A percentile compares a stretch with the other conserved stretches of the same genome.
These are phyloP conservation scores for Shiraia sp. DNA, from an alignment of 2,329 filamentous ascomycete genomes.

Conservation along the genomic window DNA sequence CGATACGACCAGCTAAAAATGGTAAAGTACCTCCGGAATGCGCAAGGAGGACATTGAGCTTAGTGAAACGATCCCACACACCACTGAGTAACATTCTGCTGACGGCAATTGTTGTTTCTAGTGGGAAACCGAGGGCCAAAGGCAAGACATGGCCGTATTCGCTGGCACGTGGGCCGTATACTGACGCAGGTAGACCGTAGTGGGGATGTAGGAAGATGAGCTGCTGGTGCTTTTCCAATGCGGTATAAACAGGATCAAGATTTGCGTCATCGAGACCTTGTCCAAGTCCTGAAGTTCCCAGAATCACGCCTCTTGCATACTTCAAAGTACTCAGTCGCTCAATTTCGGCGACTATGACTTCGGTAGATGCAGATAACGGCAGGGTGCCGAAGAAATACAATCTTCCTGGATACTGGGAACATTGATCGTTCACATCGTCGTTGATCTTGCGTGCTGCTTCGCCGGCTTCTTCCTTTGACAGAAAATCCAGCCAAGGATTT, in stretches of 20 bases:
- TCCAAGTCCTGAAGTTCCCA: slow-evolving; percentile 82
- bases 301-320: slow-evolving; percentile 81
- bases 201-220: slow-evolving; percentile 88
- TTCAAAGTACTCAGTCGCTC: slow-evolving; percentile 62
- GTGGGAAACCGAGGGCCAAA: slow-evolving; percentile 82
- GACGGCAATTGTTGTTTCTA: slow-evolving; percentile 91
- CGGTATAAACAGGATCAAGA: slow-evolving; percentile 72
- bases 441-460: slow-evolving; percentile 71
- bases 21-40: slow-evolving; percentile 89
- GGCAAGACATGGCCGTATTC: slow-evolving; percentile 86
- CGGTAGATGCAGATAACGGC: slow-evolving; percentile 69
- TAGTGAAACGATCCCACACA: slow-evolving; percentile 76
- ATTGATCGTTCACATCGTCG: slow-evolving; percentile 74
- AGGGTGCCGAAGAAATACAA: slow-evolving; percentile 84
- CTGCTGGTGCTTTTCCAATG: slow-evolving; percentile 66
- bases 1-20: slow-evolving; percentile 84
- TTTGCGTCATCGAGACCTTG: slow-evolving; percentile 76
- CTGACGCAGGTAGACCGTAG: slow-evolving; percentile 79
- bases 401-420: slow-evolving; percentile 65
- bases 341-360: slow-evolving; percentile 68
- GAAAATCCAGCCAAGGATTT: slow-evolving; percentile 93
- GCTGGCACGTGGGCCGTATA: slow-evolving; percentile 75
- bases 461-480: slow-evolving; percentile 64
- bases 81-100: slow-evolving; percentile 85
- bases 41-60: slow-evolving; percentile 75